Evolutionary conservation across 495 filamentous ascomycete genomes (phyloP), one percentile per base, ranked within the genome.

Genomic region (Pyrenula massariospora): DNA sequence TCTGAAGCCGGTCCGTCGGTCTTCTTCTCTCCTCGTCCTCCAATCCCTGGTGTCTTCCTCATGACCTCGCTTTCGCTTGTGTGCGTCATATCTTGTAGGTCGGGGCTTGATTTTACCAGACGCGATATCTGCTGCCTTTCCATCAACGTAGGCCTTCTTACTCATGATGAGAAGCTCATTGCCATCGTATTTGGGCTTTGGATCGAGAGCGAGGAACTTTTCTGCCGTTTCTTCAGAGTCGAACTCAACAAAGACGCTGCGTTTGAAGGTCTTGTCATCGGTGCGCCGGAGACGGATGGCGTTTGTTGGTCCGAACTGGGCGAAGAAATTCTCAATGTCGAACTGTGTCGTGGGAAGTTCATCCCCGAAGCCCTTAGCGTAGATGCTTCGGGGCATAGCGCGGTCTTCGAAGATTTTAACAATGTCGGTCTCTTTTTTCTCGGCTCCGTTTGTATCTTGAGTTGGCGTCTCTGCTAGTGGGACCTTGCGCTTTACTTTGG

Each of bases 181-280:
- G 47, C 76, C 89, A 59, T 90, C 82, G 82, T 83, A 96, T 60
- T 82, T 80, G 53, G 92, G 92, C 67, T 88, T 85, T n/a, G 86
- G 81, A 47, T 91, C 84, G 8, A 91, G 70, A 1, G 74, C 82
- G 48, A 95, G 72, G 71, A 97, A 97, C 15, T 78, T 78, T 64
- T 89, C 75, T 61, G 86, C 83, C 22, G 81, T 78, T 52, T 92
- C 87, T 58, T 86, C 84, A 54, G 78, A 77, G 25, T 74, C 74
- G 66, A 96, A 97, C 70, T 96, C 91, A 54, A 96, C 90, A 63
- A 95, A 97, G 23, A 96, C 84, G 54, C 89, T 95, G 48, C 89
- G 88, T 77, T 98, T 98, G 80, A 96, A 97, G 22, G 66, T 61
- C 62, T 81, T 82, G 52, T 78, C 70, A 12, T 72, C 58, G n/a